These are phyloP conservation scores for Alternaria triticina DNA, from an alignment of 2,329 filamentous ascomycete species.

Conservation along the genomic window DNA sequence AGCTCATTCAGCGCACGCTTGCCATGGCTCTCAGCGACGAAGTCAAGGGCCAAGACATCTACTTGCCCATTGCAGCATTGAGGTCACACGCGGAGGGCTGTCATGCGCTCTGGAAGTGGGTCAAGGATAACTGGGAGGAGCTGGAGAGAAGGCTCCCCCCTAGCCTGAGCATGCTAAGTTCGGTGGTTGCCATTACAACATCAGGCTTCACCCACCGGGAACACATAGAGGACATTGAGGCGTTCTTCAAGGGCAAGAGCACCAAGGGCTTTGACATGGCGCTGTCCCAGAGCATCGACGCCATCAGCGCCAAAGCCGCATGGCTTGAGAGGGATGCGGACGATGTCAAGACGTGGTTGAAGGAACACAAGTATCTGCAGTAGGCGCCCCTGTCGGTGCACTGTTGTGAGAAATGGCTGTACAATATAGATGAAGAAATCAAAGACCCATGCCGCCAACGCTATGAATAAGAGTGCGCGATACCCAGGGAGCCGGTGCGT, in stretches of 20 bases:
- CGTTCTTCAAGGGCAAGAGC: conserved; percentile 82
- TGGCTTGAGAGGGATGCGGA: conserved; percentile 79
- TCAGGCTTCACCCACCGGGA: conserved; percentile 78
- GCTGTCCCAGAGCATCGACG: conserved; percentile 87
- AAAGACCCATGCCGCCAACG: background rate
- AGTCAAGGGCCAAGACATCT: conserved; percentile 93
- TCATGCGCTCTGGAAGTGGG: conserved; percentile 79
- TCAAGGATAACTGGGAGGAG: conserved; percentile 87
- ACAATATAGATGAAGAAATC: background rate
- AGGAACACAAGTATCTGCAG: conserved; percentile 67
- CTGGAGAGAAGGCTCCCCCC: conserved; percentile 83
- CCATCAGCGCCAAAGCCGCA: conserved; percentile 80
- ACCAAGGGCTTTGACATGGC: conserved; percentile 88
- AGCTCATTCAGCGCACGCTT: conserved; percentile 82
- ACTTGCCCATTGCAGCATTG: conserved; percentile 82
- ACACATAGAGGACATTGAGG: conserved; percentile 76
- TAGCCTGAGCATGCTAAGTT: conserved; percentile 83
- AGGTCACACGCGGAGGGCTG: conserved; percentile 80
- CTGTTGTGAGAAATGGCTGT: background rate
- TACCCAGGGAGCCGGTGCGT: background rate
- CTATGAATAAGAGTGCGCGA: background rate
- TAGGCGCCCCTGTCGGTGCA: conserved; percentile 2
- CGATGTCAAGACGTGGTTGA: conserved; percentile 77
- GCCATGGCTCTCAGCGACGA: conserved; percentile 76
- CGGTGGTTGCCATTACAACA: conserved; percentile 81